These are phyloP conservation scores for Cryomyces minteri DNA, from an alignment of 495 filamentous ascomycete species.

Conservation along the genomic window DNA sequence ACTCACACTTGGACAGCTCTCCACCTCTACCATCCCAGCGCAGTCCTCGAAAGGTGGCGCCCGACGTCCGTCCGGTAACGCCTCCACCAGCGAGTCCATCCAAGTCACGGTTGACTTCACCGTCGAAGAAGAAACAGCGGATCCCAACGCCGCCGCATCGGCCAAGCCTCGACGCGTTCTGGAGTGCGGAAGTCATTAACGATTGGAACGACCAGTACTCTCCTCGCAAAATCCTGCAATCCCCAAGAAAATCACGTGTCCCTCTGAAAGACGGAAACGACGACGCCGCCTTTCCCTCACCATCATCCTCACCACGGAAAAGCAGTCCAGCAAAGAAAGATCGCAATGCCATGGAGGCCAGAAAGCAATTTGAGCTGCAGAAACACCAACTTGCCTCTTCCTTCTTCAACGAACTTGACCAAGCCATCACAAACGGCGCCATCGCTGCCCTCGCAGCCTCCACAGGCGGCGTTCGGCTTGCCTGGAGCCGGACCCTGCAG, in stretches of 20 bases:
- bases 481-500: conserved; percentile 71
- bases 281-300: conserved; percentile 5
- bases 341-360: conserved; percentile 17
- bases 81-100: conserved; percentile 22
- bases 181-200: conserved; percentile 56
- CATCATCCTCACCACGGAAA: conserved; percentile 17
- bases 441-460: conserved; percentile 36
- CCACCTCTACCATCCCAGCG: no score
- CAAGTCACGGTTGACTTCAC: conserved; percentile 28
- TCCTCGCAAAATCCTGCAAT: conserved; percentile 35
- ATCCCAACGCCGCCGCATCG: conserved; percentile 41
- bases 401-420: conserved; percentile 63
- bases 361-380: conserved; percentile 44
- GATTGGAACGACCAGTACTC: conserved; percentile 72
- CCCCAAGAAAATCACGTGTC: conserved; percentile 10
- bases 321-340: conserved; percentile 19
- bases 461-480: conserved; percentile 60
- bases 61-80: conserved; percentile 7
- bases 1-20: no score
- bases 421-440: conserved; percentile 38
- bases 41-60: no score
- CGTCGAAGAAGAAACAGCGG: conserved; percentile 26
- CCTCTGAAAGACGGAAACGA: conserved; percentile 1
- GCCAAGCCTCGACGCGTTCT: conserved; percentile 61
- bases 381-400: conserved; percentile 47